A percentile compares a stretch with the other conserved stretches of the same genome.
Conservation (phyloP, 148 eudicot species). For the Rhododendron mucronatum region DNA sequence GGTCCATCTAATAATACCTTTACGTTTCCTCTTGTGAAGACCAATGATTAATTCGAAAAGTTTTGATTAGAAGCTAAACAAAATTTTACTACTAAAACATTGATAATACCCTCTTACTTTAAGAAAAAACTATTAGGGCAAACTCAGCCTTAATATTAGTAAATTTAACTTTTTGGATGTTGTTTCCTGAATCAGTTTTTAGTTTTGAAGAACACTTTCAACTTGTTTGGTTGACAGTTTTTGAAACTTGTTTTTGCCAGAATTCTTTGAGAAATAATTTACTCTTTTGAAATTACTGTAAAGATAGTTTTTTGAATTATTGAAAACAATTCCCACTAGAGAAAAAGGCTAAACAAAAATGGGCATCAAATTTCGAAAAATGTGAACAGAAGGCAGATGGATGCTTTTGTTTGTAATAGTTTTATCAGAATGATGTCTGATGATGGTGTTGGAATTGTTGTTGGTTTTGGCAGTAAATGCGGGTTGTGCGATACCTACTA, state of each 20-base stretch:
- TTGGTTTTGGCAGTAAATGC: conserved; percentile 50
- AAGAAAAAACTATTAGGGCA: not conserved
- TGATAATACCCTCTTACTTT: not conserved
- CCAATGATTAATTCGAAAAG: not conserved
- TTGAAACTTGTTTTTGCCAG: not conserved
- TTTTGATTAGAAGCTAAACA: not conserved
- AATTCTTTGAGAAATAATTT: not conserved
- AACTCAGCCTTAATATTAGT: not conserved
- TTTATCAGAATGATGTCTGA: not conserved
- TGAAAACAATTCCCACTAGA: not conserved
- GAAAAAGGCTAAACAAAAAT: not conserved
- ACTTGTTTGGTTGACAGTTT: not conserved
- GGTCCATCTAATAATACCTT: not conserved
- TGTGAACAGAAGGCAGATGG: not conserved
- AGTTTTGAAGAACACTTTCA: not conserved
- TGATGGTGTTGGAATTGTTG: conserved; percentile 1
- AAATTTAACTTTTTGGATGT: not conserved
- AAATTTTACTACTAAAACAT: too few species aligned
- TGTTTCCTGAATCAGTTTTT: not conserved
- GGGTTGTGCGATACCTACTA: conserved; percentile 93
- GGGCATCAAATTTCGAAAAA: not conserved
- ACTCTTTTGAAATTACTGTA: not conserved
- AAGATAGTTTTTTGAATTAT: not conserved
- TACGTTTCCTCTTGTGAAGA: not conserved
- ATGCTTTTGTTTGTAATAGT: not conserved